phyloP scores from a whole-genome alignment of 2,329 filamentous ascomycete genomes.

The Raffaelea arxii region DNA sequence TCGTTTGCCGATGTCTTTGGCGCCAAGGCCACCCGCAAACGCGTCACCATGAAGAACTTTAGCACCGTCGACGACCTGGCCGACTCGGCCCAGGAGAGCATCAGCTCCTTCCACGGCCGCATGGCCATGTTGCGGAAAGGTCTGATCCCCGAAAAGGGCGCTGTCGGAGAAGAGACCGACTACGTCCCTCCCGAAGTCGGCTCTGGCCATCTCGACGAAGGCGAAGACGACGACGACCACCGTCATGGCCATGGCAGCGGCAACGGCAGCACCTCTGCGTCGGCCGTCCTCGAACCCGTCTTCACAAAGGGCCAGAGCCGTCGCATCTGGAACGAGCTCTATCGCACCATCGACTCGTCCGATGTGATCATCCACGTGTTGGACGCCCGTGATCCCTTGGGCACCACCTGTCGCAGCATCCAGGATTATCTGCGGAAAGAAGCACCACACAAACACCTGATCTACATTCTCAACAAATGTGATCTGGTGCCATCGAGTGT shows the following conservation, averaged over 20 bases:
- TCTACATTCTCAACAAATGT: constrained; percentile 84
- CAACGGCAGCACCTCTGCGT: constrained; percentile 25
- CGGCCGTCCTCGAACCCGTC: constrained; percentile 66
- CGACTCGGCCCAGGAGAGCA: constrained; percentile 66
- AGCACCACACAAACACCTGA: constrained; percentile 82
- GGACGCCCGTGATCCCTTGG: constrained; percentile 80
- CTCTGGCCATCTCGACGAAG: constrained; percentile 14
- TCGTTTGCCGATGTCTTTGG: constrained; percentile 84
- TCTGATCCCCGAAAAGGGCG: constrained; percentile 31
- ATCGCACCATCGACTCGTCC: constrained; percentile 74
- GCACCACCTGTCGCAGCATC: constrained; percentile 79
- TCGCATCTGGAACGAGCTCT: constrained; percentile 89
- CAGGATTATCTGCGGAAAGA: constrained; percentile 92
- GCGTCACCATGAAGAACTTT: constrained; percentile 59
- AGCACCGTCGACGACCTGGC: constrained; percentile 75
- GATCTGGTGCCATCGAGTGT: constrained; percentile 88
- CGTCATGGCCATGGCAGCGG: too few species aligned
- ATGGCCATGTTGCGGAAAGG: constrained; percentile 55
- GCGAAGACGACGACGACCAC: constrained; percentile 18
- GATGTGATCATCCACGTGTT: constrained; percentile 95
- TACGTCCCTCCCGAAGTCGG: constrained; percentile 16
- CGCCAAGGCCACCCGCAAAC: constrained; percentile 84
- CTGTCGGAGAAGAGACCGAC: constrained; percentile 15
- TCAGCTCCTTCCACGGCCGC: constrained; percentile 71
- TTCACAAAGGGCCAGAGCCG: constrained; percentile 94